phyloP scores from a whole-genome alignment of 2,329 filamentous ascomycete species.

The Apiospora koreana region DNA sequence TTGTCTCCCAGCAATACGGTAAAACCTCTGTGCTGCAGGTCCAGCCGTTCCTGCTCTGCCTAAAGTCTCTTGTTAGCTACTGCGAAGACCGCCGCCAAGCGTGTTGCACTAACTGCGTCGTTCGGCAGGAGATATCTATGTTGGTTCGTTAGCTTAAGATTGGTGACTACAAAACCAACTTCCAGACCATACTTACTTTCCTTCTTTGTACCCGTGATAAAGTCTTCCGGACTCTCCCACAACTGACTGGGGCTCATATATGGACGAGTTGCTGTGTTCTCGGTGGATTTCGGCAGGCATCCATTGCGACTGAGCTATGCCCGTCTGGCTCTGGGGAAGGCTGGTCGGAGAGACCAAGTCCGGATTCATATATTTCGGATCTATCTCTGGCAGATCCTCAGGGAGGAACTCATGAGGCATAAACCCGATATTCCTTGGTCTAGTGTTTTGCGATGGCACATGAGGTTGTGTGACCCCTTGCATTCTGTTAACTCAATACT shows the following conservation, averaged over 20 bases:
- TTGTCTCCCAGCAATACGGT: conserved; percentile 15
- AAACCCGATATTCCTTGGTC: background rate
- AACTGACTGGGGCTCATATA: background rate
- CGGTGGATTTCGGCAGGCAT: background rate
- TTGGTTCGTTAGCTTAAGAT: background rate
- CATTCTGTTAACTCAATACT: background rate
- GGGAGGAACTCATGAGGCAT: background rate
- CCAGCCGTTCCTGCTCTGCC: background rate
- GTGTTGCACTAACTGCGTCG: background rate
- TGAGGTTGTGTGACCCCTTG: background rate
- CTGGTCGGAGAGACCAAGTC: background rate
- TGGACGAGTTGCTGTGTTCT: background rate
- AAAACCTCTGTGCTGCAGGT: conserved; percentile 21
- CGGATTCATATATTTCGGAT: background rate
- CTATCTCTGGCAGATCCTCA: background rate
- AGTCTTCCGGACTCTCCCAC: background rate
- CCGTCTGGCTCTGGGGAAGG: background rate
- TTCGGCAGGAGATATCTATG: background rate
- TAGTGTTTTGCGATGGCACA: background rate
- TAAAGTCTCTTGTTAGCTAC: background rate
- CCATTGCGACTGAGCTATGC: background rate
- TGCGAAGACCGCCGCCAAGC: rapidly evolving
- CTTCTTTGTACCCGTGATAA: background rate
- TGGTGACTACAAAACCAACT: background rate
- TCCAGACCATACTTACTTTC: background rate